Conservation (phyloP, 352 stramenopile genomes). For the Phytophthora crassamura region DNA sequence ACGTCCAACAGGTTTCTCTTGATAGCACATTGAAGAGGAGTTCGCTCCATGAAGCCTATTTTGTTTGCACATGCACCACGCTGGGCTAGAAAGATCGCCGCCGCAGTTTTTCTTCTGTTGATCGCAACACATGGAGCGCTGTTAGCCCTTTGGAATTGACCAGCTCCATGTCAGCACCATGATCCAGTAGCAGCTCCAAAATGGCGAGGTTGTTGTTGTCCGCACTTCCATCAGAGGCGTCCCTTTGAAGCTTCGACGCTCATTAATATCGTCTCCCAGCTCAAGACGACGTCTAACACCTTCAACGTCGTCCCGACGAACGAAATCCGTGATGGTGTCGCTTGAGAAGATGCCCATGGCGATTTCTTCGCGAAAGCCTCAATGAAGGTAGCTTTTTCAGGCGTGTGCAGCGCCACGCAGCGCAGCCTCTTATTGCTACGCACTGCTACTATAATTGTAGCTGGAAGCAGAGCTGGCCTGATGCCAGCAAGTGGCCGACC, state of each 20-base stretch:
- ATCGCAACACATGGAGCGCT: constrained; percentile 22
- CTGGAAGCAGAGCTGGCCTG: too few species aligned
- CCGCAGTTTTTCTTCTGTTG: constrained; percentile 1
- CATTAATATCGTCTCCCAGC: constrained; percentile 24
- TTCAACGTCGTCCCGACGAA: constrained; percentile 9
- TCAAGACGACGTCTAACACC: constrained; percentile 22
- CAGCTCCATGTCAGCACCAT: constrained; percentile 15
- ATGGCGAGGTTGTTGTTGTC: constrained; percentile 2
- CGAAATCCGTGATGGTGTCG: constrained; percentile 19
- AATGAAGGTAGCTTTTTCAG: too few species aligned
- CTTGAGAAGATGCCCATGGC: constrained; percentile 26
- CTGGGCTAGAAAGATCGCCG: constrained; percentile 8
- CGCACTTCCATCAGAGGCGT: constrained; percentile 21
- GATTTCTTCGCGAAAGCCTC: too few species aligned
- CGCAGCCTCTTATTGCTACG: too few species aligned
- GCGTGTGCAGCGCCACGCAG: too few species aligned
- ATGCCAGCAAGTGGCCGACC: too few species aligned
- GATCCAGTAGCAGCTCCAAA: constrained; percentile 25
- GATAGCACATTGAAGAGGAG: constrained; percentile 22
- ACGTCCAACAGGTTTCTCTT: constrained; percentile 14
- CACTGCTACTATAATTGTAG: too few species aligned
- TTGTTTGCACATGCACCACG: constrained; percentile 19
- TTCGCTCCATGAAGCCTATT: constrained; percentile 10
- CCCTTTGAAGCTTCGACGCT: constrained; percentile 7
- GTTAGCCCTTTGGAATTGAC: constrained; percentile 1